A percentile compares a stretch with the other conserved stretches of the same genome.
phyloP scores from a whole-genome alignment of 352 stramenopile genomes.

The Phytopythium ostracodes region DNA sequence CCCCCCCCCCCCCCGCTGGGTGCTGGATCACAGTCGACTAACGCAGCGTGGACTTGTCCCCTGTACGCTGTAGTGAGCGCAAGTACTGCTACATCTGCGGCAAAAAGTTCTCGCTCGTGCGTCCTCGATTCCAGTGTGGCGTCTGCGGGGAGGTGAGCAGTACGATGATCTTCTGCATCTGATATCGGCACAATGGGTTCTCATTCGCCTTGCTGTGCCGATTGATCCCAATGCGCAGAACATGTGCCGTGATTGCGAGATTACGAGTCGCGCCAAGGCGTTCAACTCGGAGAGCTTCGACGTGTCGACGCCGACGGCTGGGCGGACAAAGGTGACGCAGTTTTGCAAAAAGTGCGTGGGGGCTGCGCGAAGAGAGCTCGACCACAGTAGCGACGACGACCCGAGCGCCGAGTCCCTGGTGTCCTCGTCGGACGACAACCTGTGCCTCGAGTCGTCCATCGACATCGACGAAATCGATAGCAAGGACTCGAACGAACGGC shows the following conservation, averaged over 20 bases:
- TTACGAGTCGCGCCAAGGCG: conserved; percentile 43
- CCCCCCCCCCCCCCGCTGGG: background rate
- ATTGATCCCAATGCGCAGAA: conserved; percentile 19
- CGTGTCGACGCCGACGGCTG: conserved; percentile 21
- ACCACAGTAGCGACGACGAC: conserved; percentile 17
- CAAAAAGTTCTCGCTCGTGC: conserved; percentile 70
- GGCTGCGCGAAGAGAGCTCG: conserved; percentile 34
- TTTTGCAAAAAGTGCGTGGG: conserved; percentile 64
- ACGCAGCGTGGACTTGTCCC: background rate
- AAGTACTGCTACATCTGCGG: conserved; percentile 69
- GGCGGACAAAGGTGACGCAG: conserved; percentile 32
- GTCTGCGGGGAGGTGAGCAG: conserved; percentile 46
- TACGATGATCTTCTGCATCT: background rate
- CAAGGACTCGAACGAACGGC: conserved; percentile 36
- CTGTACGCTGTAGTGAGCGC: conserved; percentile 27
- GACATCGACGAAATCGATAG: conserved; percentile 19
- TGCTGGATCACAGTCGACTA: conserved; percentile 10
- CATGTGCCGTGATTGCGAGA: conserved; percentile 67
- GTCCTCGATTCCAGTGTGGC: conserved; percentile 54
- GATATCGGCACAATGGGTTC: background rate
- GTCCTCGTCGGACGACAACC: conserved; percentile 35
- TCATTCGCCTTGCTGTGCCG: background rate
- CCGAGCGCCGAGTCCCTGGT: conserved; percentile 15
- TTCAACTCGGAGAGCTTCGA: conserved; percentile 42
- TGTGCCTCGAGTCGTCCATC: conserved; percentile 23